Evolutionary conservation across 345 rosid species (phyloP).

Genomic region (Hibiscus syriacus): DNA sequence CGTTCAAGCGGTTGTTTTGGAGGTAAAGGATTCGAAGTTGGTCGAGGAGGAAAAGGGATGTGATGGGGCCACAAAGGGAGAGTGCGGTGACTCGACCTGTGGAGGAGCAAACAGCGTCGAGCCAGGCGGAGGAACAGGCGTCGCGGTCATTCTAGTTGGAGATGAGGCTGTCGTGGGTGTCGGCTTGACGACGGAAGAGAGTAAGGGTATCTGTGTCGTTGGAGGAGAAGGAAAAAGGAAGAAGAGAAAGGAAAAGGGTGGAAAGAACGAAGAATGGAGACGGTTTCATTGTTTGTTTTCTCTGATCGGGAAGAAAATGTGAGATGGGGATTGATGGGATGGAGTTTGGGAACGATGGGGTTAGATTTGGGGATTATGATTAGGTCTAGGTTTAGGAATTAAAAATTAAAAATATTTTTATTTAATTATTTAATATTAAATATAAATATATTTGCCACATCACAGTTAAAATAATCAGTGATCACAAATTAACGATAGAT

Average conservation of each 20-base stretch:
- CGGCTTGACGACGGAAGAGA: too few species aligned
- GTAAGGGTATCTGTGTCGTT: conserved; percentile 66
- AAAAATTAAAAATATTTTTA: too few species aligned
- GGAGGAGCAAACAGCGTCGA: conserved; percentile 68
- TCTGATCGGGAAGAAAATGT: conserved; percentile 48
- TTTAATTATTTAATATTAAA: too few species aligned
- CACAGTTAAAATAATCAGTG: too few species aligned
- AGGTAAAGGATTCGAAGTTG: conserved; percentile 84
- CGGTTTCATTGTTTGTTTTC: conserved; percentile 23
- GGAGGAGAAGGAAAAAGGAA: conserved; percentile 5
- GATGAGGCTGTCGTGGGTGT: conserved; percentile 72
- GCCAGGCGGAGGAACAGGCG: conserved; percentile 66
- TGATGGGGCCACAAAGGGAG: conserved; percentile 65
- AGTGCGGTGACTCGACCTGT: conserved; percentile 39
- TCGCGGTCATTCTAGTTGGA: conserved; percentile 68
- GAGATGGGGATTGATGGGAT: too few species aligned
- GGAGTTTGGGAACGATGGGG: too few species aligned
- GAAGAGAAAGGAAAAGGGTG: too few species aligned
- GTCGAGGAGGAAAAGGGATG: conserved; percentile 51
- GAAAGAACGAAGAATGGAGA: background rate
- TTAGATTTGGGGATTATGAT: too few species aligned
- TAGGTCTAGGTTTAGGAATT: too few species aligned
- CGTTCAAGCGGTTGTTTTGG: conserved; percentile 80
- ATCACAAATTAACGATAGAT: too few species aligned
- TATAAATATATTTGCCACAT: too few species aligned